Percentiles rank a stretch among this genome's conserved stretches.
phyloP scores from a whole-genome alignment of 2,329 filamentous ascomycete genomes.

The Trichoderma guizhouense region DNA sequence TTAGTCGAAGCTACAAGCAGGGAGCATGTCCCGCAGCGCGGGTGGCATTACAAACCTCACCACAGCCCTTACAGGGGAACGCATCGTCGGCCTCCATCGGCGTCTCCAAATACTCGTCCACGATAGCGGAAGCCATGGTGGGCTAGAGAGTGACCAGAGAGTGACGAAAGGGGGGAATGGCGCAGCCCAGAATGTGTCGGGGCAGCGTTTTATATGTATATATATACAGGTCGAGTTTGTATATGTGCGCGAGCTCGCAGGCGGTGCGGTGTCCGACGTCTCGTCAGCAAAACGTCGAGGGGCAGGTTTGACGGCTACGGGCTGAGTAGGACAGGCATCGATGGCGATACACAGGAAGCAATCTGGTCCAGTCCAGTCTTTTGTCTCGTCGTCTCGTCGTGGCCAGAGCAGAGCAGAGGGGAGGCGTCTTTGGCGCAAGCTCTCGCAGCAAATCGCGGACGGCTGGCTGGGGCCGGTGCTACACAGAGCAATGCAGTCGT shows the following conservation, averaged over 20 bases:
- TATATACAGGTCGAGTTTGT: constrained; percentile 3
- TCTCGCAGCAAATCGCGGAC: not conserved
- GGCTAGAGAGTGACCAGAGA: not conserved
- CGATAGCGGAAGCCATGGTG: constrained; percentile 44
- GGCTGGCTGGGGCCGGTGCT: constrained; percentile 12
- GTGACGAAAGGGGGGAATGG: not conserved
- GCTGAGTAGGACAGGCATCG: constrained; percentile 13
- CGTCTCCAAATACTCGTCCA: constrained; percentile 61
- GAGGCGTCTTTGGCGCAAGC: not conserved
- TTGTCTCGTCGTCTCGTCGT: not conserved
- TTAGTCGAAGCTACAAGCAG: constrained; percentile 3
- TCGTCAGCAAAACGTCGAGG: constrained; percentile 10
- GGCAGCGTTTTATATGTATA: not conserved
- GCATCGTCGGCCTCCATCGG: constrained; percentile 76
- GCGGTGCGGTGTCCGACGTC: constrained; percentile 6
- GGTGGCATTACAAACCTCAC: constrained; percentile 61
- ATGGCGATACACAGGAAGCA: constrained; percentile 9
- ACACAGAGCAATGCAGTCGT: constrained; percentile 10
- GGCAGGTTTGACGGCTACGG: constrained; percentile 9
- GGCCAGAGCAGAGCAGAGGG: not conserved
- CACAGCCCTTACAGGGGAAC: constrained; percentile 89
- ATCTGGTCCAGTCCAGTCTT: not conserved
- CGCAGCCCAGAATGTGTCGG: not conserved
- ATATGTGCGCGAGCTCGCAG: not conserved
- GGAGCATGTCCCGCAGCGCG: not conserved